Evolutionary conservation across 768 basidiomycete genomes (phyloP), one percentile per base, ranked within the genome.

Genomic region (Termitomyces sp.): DNA sequence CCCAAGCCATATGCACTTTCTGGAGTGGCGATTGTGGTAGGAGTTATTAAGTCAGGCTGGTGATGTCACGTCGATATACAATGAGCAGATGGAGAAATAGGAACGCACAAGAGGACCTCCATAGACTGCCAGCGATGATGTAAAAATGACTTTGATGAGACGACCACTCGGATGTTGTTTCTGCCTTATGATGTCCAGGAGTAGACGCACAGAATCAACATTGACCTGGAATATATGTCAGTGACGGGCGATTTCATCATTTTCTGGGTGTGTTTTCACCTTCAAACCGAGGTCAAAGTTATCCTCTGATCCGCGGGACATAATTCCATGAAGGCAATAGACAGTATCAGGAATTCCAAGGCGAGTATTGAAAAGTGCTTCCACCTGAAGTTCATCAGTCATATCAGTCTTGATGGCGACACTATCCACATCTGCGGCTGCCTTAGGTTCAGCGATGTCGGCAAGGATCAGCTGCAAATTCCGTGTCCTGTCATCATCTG

Each of bases 251-350:
- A 45, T 34, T 39, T 22, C 15, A 11, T 37, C 1, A 18, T 15
- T 22, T 2, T 0, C 6, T 20, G 1, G 5, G 12, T n/a, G 18
- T 13, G 16, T n/a, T 55, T n/a, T 18, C 42, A 76, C 79, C 71
- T 79, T 76, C 27, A 80, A 58, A n/a, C 82, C 83, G 1, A 85
- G 65, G 44, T 82, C 80, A 66, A 86, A 85, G 61, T 83, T 77
- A 58, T 82, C 80, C 66, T 86, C 85, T 16, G 82, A 77, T 37
- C 82, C 82, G 16, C 83, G 79, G 27, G 82, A 84, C 85, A 86
- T 85, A 64, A 85, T 82, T 2, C 85, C 85, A 64, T 82, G 80
- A 27, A 81, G 67, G 58, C 78, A 80, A 61, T 81, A 81, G 20
- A 81, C 68, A 7, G 74, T 76, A 60, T 77, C 75, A 0, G 77